A percentile compares a stretch with the other conserved stretches of the same genome.
Conservation (phyloP, 768 basidiomycete species). For the Gelatoporia subvermispora region DNA sequence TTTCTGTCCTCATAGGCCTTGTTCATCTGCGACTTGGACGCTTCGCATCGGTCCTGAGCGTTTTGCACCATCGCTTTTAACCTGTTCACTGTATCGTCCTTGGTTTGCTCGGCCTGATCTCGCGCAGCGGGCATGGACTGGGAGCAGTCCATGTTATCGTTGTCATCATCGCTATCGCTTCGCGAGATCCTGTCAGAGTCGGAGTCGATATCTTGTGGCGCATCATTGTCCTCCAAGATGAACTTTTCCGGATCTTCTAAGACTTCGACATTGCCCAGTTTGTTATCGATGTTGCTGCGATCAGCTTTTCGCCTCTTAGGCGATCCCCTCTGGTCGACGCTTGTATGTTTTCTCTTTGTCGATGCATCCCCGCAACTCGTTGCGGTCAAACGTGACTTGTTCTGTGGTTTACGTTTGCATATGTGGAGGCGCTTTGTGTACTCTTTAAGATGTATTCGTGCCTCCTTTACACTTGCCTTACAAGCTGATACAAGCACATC, state of each 20-base stretch:
- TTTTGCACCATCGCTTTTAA: constrained; percentile 42
- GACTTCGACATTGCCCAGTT: constrained; percentile 13
- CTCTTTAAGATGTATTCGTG: constrained; percentile 34
- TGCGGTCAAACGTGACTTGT: constrained; percentile 37
- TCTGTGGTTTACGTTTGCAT: constrained; percentile 39
- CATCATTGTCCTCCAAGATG: constrained; percentile 1
- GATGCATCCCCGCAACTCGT: too few relatives aligned
- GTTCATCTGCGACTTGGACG: constrained; percentile 30
- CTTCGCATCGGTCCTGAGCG: constrained; percentile 36
- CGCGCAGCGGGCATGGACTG: constrained; percentile 1
- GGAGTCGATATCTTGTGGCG: constrained; percentile 18
- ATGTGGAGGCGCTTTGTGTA: constrained; percentile 43
- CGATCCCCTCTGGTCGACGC: constrained; percentile 30
- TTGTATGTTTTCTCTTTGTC: constrained; percentile 1
- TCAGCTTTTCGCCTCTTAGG: constrained; percentile 38
- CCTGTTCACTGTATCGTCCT: constrained; percentile 40
- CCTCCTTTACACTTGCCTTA: constrained; percentile 33
- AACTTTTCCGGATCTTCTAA: constrained; percentile 36
- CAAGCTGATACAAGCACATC: constrained; percentile 28
- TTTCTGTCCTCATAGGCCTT: constrained; percentile 39
- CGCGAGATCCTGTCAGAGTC: constrained; percentile 13
- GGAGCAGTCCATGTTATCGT: constrained; percentile 7
- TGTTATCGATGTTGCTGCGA: constrained; percentile 17
- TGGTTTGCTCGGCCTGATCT: constrained; percentile 28
- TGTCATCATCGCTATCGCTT: constrained; percentile 17